Evolutionary conservation across 2,329 filamentous ascomycete species (phyloP).

Genomic region (Didymella pomorum): DNA sequence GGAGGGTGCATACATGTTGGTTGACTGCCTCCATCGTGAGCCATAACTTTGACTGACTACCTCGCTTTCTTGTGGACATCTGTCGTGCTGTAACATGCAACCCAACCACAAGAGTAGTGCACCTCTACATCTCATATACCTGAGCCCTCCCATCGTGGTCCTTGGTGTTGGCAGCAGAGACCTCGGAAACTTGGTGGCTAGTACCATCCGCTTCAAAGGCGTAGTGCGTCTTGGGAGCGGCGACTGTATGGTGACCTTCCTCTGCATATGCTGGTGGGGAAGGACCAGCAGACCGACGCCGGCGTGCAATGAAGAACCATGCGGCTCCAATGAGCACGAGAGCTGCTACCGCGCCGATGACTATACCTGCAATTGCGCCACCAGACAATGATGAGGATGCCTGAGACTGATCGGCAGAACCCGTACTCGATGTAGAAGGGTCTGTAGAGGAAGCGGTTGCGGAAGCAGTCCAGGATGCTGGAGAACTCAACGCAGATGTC

Average conservation of each 20-base stretch:
- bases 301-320: conserved; percentile 4
- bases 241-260: not conserved
- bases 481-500: not conserved
- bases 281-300: not conserved
- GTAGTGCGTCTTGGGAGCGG: not conserved
- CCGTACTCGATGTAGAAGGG: not conserved
- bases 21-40: not conserved
- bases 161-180: conserved; percentile 8
- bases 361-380: conserved; percentile 7
- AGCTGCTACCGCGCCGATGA: conserved; percentile 1
- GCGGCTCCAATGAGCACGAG: conserved; percentile 3
- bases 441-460: not conserved
- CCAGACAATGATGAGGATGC: not conserved
- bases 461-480: not conserved
- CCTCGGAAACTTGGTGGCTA: conserved; percentile 4
- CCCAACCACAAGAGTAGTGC: not conserved
- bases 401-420: not conserved
- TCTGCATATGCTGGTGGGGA: not conserved
- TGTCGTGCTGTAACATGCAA: not conserved
- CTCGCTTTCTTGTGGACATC: not conserved
- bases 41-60: not conserved
- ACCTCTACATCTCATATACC: conserved; percentile 1
- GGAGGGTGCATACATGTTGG: not conserved
- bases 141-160: conserved; percentile 1
- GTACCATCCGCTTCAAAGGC: conserved; percentile 8